Conservation (phyloP, 2,329 filamentous ascomycete genomes). For the Drechmeria coniospora region DNA sequence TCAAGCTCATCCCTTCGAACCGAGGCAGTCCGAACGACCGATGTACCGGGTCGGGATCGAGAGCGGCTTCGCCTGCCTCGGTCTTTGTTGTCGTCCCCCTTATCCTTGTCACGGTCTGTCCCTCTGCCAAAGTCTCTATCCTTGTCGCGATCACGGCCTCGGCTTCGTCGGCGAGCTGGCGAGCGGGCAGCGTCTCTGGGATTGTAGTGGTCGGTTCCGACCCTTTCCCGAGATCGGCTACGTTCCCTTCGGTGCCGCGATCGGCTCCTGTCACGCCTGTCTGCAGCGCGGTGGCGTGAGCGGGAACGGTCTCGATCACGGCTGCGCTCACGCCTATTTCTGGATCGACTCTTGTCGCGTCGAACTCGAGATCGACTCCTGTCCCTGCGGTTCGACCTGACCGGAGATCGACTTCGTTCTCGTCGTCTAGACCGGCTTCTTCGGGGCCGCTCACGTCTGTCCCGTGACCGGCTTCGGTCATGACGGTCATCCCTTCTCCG, state of each 20-base stretch:
- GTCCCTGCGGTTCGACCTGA: constrained; percentile 15
- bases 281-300: constrained; percentile 6
- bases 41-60: constrained; percentile 22
- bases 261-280: constrained; percentile 13
- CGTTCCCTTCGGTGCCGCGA: constrained; percentile 7
- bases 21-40: constrained; percentile 21
- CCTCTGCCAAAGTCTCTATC: constrained; percentile 11
- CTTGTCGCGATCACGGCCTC: constrained; percentile 10
- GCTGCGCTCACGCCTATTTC: constrained; percentile 16
- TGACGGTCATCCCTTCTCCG: constrained; percentile 15
- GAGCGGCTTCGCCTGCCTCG: constrained; percentile 27
- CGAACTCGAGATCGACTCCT: constrained; percentile 14
- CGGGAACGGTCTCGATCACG: constrained; percentile 11
- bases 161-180: constrained; percentile 11
- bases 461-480: constrained; percentile 19
- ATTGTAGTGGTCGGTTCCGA: constrained; percentile 8
- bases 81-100: constrained; percentile 9
- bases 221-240: constrained; percentile 9
- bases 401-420: constrained; percentile 22
- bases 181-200: constrained; percentile 8
- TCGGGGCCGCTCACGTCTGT: constrained; percentile 16
- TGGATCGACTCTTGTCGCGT: constrained; percentile 1
- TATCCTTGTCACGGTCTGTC: constrained; percentile 9
- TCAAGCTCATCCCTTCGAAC: constrained; percentile 33
- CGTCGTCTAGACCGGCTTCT: constrained; percentile 20